phyloP scores from a whole-genome alignment of 2,329 filamentous ascomycete species.

The Fusarium nematophilum region DNA sequence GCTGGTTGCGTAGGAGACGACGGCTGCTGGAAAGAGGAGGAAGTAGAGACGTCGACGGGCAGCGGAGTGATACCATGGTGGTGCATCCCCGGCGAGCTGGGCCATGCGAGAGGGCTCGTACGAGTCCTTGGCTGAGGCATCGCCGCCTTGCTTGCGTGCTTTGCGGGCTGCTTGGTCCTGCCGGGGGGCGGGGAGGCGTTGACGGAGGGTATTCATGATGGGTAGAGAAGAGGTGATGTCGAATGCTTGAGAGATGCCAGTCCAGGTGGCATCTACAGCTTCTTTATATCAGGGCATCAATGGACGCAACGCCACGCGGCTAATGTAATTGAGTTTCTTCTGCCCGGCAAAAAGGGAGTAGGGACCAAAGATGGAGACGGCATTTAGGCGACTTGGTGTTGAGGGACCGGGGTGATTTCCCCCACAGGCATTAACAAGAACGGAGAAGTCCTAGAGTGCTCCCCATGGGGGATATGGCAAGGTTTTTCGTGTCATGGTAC shows the following conservation, averaged over 20 bases:
- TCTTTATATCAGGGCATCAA: slow-evolving; percentile 4
- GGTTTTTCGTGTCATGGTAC: not conserved
- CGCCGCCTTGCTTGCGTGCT: slow-evolving; percentile 31
- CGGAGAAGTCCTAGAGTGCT: not conserved
- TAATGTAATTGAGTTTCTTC: not conserved
- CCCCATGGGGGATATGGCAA: slow-evolving; percentile 3
- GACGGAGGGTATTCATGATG: slow-evolving; percentile 38
- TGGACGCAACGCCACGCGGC: not conserved
- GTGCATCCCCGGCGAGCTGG: slow-evolving; percentile 41
- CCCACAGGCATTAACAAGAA: not conserved
- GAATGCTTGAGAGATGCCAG: not conserved
- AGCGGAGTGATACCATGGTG: slow-evolving; percentile 46
- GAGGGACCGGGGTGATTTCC: slow-evolving; percentile 1
- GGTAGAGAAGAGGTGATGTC: not conserved
- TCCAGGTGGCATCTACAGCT: not conserved
- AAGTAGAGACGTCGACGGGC: slow-evolving; percentile 47
- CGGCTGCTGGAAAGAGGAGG: slow-evolving; percentile 48
- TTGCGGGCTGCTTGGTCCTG: slow-evolving; percentile 36
- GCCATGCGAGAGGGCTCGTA: slow-evolving; percentile 45
- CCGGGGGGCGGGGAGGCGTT: slow-evolving; percentile 42
- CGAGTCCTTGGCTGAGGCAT: slow-evolving; percentile 5
- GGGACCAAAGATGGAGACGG: not conserved
- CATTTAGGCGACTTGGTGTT: not conserved
- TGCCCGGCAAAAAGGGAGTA: not conserved
- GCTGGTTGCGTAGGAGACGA: slow-evolving; percentile 55